Percentiles rank a stretch among this genome's conserved stretches.
These are phyloP conservation scores for Wickerhamiella lipophila DNA, from an alignment of 805 yeast species.

Conservation along the genomic window DNA sequence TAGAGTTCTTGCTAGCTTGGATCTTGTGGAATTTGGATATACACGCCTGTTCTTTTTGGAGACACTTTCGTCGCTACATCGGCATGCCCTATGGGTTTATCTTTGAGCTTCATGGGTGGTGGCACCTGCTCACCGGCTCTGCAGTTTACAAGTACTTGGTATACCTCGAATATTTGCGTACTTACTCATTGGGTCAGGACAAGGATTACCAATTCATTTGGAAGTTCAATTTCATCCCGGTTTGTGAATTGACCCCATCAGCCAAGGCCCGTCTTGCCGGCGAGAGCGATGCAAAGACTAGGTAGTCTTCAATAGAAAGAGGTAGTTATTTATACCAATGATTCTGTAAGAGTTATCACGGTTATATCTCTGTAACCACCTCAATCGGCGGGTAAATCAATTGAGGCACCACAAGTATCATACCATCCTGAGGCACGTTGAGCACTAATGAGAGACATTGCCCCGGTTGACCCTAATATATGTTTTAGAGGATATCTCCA, in stretches of 20 bases:
- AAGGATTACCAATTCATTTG: slow-evolving; percentile 45
- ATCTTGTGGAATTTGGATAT: slow-evolving; percentile 83
- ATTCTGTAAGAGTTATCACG: no score
- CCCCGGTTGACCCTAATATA: no score
- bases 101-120: slow-evolving; percentile 93
- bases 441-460: no score
- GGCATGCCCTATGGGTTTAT: slow-evolving; percentile 81
- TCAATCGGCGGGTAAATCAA: no score
- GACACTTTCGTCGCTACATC: slow-evolving; percentile 43
- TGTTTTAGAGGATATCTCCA: no score
- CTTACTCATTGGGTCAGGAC: slow-evolving; percentile 48
- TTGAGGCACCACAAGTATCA: no score
- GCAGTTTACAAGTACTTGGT: slow-evolving; percentile 81
- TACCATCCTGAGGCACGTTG: no score
- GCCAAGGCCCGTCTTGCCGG: not conserved
- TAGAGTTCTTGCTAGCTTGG: slow-evolving; percentile 60
- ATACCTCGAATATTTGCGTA: slow-evolving; percentile 61
- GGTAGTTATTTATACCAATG: no score
- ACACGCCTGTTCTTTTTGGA: slow-evolving; percentile 54
- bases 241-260: slow-evolving; percentile 12
- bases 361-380: no score
- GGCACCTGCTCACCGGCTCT: slow-evolving; percentile 63
- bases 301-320: not conserved
- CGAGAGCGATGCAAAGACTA: not conserved
- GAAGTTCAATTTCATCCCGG: slow-evolving; percentile 40